These are phyloP conservation scores for Skeletonema potamos DNA, from an alignment of 108 stramenopile species.

Conservation along the genomic window DNA sequence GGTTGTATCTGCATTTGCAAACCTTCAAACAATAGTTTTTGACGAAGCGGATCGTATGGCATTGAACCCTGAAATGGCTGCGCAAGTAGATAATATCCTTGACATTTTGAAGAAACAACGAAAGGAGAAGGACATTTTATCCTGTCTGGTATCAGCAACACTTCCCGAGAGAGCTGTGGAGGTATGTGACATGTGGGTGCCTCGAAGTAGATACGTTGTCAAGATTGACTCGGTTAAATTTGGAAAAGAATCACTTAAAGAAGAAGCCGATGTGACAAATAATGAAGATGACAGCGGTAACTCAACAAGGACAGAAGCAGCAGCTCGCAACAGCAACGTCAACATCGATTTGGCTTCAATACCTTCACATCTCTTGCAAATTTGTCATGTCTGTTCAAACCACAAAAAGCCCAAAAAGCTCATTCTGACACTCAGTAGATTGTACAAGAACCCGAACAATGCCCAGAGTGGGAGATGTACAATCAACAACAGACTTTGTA, in stretches of 20 bases:
- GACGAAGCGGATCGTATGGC: conserved; percentile 83
- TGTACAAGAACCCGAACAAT: conserved; percentile 43
- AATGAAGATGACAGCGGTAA: background rate
- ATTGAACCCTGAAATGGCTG: conserved; percentile 87
- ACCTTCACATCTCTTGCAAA: conserved; percentile 75
- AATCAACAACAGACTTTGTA: conserved; percentile 34
- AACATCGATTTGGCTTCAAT: conserved; percentile 55
- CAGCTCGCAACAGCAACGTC: conserved; percentile 3
- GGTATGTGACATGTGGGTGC: background rate
- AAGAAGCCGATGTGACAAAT: background rate
- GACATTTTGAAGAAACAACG: conserved; percentile 1
- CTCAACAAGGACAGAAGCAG: background rate
- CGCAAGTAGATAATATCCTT: conserved; percentile 73
- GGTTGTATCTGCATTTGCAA: conserved; percentile 18
- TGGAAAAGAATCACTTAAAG: conserved; percentile 58
- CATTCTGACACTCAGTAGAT: conserved; percentile 56
- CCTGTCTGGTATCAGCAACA: conserved; percentile 68
- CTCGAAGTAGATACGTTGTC: conserved; percentile 24
- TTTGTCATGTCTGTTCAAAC: conserved; percentile 72
- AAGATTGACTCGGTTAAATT: conserved; percentile 75
- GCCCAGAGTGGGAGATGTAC: conserved; percentile 51
- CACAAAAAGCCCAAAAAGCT: conserved; percentile 88
- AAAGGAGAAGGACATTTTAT: conserved; percentile 1
- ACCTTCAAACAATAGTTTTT: conserved; percentile 55
- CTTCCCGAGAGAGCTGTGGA: conserved; percentile 2